These are phyloP conservation scores for Penicillium dipodomyicola DNA, from an alignment of 495 filamentous ascomycete species.

Conservation along the genomic window DNA sequence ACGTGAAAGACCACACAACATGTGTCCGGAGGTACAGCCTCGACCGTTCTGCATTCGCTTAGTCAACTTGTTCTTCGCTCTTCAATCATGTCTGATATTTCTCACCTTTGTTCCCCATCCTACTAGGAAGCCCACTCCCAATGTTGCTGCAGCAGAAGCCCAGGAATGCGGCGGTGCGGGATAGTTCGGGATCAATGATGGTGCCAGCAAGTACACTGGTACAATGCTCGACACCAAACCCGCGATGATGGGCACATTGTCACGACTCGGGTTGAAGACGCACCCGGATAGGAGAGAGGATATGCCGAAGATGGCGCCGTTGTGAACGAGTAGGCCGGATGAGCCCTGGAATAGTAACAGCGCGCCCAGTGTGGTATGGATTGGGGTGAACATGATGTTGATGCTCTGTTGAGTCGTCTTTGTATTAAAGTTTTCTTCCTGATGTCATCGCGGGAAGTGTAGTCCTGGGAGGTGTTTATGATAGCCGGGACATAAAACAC, in stretches of 20 bases:
- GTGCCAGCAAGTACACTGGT: slow-evolving; percentile 40
- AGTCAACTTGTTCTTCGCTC: slow-evolving; percentile 7
- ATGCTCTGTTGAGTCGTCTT: slow-evolving; percentile 10
- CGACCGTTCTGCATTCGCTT: slow-evolving; percentile 40
- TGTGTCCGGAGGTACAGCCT: slow-evolving; percentile 61
- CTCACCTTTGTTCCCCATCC: slow-evolving; percentile 58
- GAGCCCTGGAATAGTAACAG: slow-evolving; percentile 54
- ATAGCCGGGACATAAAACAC: background rate
- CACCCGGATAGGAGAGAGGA: slow-evolving; percentile 48
- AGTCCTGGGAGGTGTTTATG: background rate
- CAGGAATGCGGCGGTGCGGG: slow-evolving; percentile 32
- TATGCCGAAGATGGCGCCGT: slow-evolving; percentile 55
- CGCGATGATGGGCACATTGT: slow-evolving; percentile 49
- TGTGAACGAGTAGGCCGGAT: slow-evolving; percentile 52
- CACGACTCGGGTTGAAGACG: slow-evolving; percentile 35
- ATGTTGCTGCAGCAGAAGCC: slow-evolving; percentile 34
- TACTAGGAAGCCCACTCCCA: slow-evolving; percentile 46
- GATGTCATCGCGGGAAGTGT: slow-evolving; percentile 9
- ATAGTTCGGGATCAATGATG: slow-evolving; percentile 47
- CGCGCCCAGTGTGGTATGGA: slow-evolving; percentile 55
- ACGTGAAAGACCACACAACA: slow-evolving; percentile 57
- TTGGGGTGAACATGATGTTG: slow-evolving; percentile 55
- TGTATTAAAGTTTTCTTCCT: slow-evolving; percentile 18
- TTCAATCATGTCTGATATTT: background rate
- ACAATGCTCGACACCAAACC: slow-evolving; percentile 47